These are phyloP conservation scores for Cyberlindnera galapagoensis DNA, from an alignment of 805 yeast genomes.

Conservation along the genomic window DNA sequence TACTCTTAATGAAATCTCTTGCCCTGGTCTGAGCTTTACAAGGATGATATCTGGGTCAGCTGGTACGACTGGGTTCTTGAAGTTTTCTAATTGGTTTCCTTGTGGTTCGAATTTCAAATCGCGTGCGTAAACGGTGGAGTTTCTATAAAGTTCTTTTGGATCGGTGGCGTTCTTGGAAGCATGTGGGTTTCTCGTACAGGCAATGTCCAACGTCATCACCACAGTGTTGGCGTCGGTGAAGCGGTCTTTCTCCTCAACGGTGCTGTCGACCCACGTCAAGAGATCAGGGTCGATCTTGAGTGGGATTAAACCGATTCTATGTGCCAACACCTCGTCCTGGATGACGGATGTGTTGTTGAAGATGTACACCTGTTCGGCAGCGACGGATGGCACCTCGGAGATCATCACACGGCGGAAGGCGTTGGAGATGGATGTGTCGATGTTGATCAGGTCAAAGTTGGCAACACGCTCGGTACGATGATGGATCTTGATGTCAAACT, in stretches of 20 bases:
- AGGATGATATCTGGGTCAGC: conserved; percentile 84
- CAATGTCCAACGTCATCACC: conserved; percentile 72
- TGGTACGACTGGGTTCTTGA: conserved; percentile 67
- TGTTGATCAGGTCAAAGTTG: conserved; percentile 78
- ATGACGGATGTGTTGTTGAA: conserved; percentile 94
- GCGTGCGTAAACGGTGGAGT: conserved; percentile 81
- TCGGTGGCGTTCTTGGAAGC: conserved; percentile 74
- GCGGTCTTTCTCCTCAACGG: conserved; percentile 56
- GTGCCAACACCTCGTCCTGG: conserved; percentile 95
- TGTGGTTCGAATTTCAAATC: conserved; percentile 89
- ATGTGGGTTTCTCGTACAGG: conserved; percentile 80
- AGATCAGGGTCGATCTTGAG: conserved; percentile 86
- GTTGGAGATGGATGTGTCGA: conserved; percentile 91
- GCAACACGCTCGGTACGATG: conserved; percentile 63
- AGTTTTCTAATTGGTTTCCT: conserved; percentile 73
- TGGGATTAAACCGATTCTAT: conserved; percentile 90
- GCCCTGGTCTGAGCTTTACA: conserved; percentile 95
- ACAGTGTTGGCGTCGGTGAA: conserved; percentile 87
- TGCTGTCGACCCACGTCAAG: conserved; percentile 73
- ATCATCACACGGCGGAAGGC: conserved; percentile 97
- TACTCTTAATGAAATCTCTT: conserved; percentile 84
- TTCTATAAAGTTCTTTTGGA: conserved; percentile 77
- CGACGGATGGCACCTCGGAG: conserved; percentile 93
- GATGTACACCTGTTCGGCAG: conserved; percentile 86
- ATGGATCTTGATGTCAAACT: conserved; percentile 60